These are phyloP conservation scores for Acanthamoeba lugdunensis DNA, from an alignment of 208 protist genomes.

Conservation along the genomic window DNA sequence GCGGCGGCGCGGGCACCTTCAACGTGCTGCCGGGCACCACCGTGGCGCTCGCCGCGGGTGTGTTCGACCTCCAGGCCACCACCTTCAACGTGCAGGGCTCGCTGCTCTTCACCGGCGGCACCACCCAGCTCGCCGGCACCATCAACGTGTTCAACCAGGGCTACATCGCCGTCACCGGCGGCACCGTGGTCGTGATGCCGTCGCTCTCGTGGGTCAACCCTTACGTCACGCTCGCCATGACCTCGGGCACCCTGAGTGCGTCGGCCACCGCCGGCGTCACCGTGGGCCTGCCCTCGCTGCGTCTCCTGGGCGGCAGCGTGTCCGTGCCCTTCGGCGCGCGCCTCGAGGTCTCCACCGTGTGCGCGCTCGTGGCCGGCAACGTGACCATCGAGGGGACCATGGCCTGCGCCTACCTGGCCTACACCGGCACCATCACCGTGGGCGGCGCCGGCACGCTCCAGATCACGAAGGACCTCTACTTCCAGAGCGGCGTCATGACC, in stretches of 20 bases:
- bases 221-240: conserved; percentile 26
- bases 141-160: conserved; percentile 57
- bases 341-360: conserved; percentile 28
- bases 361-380: conserved; percentile 38
- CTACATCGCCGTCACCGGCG: conserved; percentile 16
- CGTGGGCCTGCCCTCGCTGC: conserved; percentile 47
- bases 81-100: conserved; percentile 61
- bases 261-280: conserved; percentile 23
- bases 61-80: conserved; percentile 42
- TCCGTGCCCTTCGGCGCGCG: conserved; percentile 27
- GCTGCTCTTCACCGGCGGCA: conserved; percentile 65
- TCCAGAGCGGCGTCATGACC: conserved; percentile 52
- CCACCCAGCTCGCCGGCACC: conserved; percentile 46
- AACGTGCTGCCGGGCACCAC: not conserved
- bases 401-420: conserved; percentile 54
- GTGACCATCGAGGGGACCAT: conserved; percentile 67
- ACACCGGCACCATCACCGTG: conserved; percentile 25
- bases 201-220: conserved; percentile 55
- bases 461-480: conserved; percentile 64
- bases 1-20: conserved; percentile 21
- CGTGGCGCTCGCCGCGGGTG: not conserved
- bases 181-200: conserved; percentile 27
- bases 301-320: not conserved
- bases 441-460: conserved; percentile 44
- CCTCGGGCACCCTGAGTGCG: not conserved